Conservation (phyloP, 164 flowering plant species). For the Platanus orientalis region DNA sequence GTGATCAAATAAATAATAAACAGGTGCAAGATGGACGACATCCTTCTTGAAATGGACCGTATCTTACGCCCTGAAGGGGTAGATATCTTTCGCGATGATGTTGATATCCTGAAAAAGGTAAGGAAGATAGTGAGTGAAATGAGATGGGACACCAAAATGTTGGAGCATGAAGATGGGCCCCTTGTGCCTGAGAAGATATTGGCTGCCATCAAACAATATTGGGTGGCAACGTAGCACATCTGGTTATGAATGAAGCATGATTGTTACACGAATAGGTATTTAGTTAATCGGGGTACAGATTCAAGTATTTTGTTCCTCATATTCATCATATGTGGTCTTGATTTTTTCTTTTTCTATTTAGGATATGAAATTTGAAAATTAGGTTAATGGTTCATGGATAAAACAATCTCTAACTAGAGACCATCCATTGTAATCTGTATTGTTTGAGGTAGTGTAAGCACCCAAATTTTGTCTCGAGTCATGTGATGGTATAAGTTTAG, state of each 20-base stretch:
- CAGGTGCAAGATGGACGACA: constrained; percentile 74
- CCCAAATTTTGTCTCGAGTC: too few species aligned
- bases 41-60: constrained; percentile 83
- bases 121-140: constrained; percentile 55
- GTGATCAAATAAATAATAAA: constrained; percentile 14
- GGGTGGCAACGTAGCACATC: constrained; percentile 58
- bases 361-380: too few species aligned
- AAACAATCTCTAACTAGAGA: too few species aligned
- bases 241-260: constrained; percentile 14
- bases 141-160: constrained; percentile 63
- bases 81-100: constrained; percentile 68
- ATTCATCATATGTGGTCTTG: too few species aligned
- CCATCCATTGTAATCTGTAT: too few species aligned
- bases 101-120: constrained; percentile 58
- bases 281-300: too few species aligned
- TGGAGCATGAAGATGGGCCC: constrained; percentile 86
- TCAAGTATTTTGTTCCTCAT: too few species aligned
- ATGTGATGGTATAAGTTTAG: too few species aligned
- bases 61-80: constrained; percentile 76
- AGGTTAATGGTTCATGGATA: too few species aligned
- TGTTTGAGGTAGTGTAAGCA: too few species aligned
- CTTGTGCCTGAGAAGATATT: constrained; percentile 67
- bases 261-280: too few species aligned
- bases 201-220: constrained; percentile 66
- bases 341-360: too few species aligned